Evolutionary conservation across 2,329 filamentous ascomycete species (phyloP).

Genomic region (Pseudocercospora fijiensis): DNA sequence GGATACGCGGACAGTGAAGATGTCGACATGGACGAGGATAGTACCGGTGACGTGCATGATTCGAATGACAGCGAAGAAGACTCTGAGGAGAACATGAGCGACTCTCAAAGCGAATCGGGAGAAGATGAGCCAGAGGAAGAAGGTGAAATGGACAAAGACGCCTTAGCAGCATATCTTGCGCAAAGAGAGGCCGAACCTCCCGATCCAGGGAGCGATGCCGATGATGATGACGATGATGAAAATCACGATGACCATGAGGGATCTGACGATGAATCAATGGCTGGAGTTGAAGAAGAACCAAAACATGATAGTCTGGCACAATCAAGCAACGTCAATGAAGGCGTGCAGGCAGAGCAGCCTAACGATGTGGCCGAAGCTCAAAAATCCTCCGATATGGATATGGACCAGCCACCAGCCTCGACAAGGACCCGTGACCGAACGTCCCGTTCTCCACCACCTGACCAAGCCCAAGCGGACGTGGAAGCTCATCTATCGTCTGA

Average conservation of each 20-base stretch:
- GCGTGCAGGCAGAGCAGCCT: not conserved
- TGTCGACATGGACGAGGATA: slow-evolving; percentile 32
- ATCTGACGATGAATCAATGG: slow-evolving; percentile 10
- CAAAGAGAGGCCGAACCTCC: slow-evolving; percentile 33
- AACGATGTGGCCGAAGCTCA: not conserved
- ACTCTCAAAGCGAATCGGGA: slow-evolving; percentile 43
- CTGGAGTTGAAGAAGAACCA: slow-evolving; percentile 6
- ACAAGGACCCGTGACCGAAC: not conserved
- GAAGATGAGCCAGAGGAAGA: slow-evolving; percentile 49
- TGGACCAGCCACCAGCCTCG: not conserved
- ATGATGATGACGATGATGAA: slow-evolving; percentile 15
- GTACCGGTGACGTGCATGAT: slow-evolving; percentile 28
- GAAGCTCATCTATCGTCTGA: slow-evolving; percentile 41
- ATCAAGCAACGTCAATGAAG: not conserved
- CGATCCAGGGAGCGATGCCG: slow-evolving; percentile 31
- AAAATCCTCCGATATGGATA: not conserved
- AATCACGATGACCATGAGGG: slow-evolving; percentile 12
- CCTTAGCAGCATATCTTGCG: slow-evolving; percentile 33
- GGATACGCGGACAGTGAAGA: slow-evolving; percentile 33
- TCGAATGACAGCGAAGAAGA: slow-evolving; percentile 35
- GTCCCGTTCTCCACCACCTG: not conserved
- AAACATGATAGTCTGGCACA: slow-evolving; percentile 1
- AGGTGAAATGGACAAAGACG: slow-evolving; percentile 57
- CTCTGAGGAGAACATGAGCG: slow-evolving; percentile 35
- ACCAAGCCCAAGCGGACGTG: slow-evolving; percentile 42